phyloP scores from a whole-genome alignment of 1,284 basidiomycete species.

The Moesziomyces antarcticus region DNA sequence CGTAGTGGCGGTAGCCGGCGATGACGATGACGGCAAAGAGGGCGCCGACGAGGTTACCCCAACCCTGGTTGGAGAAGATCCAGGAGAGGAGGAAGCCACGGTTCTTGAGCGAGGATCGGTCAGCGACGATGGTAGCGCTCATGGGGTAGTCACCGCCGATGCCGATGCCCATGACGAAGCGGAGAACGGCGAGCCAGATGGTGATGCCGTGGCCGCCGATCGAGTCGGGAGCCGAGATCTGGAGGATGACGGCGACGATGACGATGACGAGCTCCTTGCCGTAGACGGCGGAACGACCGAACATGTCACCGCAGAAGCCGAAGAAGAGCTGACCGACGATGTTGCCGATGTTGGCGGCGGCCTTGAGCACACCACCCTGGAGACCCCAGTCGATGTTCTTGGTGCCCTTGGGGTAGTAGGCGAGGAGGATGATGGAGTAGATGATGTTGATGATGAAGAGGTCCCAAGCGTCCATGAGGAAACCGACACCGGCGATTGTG shows the following conservation, averaged over 20 bases:
- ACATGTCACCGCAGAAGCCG: slow-evolving; percentile 64
- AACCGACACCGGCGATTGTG: slow-evolving; percentile 64
- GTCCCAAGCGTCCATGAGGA: slow-evolving; percentile 65
- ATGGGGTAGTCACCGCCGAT: slow-evolving; percentile 87
- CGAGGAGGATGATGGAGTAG: slow-evolving; percentile 61
- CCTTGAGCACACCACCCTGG: slow-evolving; percentile 64
- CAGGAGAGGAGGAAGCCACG: slow-evolving; percentile 60
- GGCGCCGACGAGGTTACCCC: slow-evolving; percentile 70
- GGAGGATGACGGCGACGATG: slow-evolving; percentile 62
- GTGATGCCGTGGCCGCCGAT: slow-evolving; percentile 60
- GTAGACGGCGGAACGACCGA: slow-evolving; percentile 65
- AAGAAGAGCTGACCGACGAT: slow-evolving; percentile 62
- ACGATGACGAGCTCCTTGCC: slow-evolving; percentile 64
- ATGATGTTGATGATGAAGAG: slow-evolving; percentile 66
- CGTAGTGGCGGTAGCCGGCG: slow-evolving; percentile 74
- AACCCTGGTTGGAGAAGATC: slow-evolving; percentile 69
- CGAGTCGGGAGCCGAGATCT: slow-evolving; percentile 62
- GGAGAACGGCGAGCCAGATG: slow-evolving; percentile 60
- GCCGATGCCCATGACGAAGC: slow-evolving; percentile 64
- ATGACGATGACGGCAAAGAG: slow-evolving; percentile 78
- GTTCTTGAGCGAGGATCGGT: slow-evolving; percentile 58
- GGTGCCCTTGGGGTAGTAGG: slow-evolving; percentile 53
- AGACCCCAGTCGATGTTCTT: slow-evolving; percentile 64
- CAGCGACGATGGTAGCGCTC: slow-evolving; percentile 70
- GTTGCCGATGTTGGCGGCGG: slow-evolving; percentile 65